phyloP scores from a whole-genome alignment of 2,329 filamentous ascomycete genomes.

The Bimuria novae-zelandiae region DNA sequence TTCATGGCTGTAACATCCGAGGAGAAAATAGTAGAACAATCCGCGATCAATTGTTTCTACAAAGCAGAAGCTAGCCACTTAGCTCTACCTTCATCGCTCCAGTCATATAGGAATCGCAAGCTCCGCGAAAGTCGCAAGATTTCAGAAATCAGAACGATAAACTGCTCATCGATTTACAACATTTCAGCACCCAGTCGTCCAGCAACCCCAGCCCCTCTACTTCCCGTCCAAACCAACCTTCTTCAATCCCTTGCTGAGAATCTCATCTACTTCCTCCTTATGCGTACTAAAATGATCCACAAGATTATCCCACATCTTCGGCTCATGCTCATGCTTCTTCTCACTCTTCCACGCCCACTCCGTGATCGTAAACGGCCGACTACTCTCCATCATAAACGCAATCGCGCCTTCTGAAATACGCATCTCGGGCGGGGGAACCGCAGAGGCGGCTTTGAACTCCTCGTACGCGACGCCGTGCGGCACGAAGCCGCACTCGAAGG shows the following conservation, averaged over 20 bases:
- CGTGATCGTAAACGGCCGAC: constrained; percentile 41
- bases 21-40: no score
- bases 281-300: constrained; percentile 58
- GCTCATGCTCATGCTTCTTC: constrained; percentile 54
- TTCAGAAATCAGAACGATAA: no score
- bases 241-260: constrained; percentile 45
- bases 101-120: no score
- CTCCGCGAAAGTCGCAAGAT: no score
- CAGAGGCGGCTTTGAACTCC: constrained; percentile 60
- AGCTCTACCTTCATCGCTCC: no score
- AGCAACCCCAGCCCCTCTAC: background rate
- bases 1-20: no score
- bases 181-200: no score
- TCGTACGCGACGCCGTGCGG: constrained; percentile 66
- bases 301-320: constrained; percentile 57
- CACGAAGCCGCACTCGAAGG: constrained; percentile 72
- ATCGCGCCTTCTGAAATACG: constrained; percentile 57
- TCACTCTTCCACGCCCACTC: constrained; percentile 43
- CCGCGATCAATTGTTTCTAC: no score
- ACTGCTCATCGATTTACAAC: no score
- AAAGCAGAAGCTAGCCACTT: no score
- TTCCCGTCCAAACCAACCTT: constrained; percentile 16
- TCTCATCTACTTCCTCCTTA: constrained; percentile 53
- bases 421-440: constrained; percentile 48
- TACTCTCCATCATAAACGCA: constrained; percentile 68